Percentiles rank a stretch among this genome's conserved stretches.
Conservation (phyloP, 164 flowering plant species). For the Warburgia ugandensis region DNA sequence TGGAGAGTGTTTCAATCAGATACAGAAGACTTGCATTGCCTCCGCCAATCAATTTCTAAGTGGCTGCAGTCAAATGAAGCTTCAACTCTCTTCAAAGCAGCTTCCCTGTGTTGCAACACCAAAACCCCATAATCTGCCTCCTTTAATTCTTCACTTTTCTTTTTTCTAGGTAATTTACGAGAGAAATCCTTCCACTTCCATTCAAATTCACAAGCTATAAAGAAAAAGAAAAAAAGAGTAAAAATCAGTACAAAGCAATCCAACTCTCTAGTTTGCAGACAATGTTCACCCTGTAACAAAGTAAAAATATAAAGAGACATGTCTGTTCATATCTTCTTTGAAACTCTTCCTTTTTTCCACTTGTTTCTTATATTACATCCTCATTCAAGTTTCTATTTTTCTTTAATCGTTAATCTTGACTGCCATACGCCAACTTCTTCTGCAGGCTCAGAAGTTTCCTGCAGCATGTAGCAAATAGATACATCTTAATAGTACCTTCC, state of each 20-base stretch:
- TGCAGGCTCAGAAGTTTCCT: too few species aligned
- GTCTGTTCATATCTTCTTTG: not conserved
- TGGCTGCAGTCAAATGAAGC: slow-evolving; percentile 6
- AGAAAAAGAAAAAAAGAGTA: not conserved
- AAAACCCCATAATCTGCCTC: not conserved
- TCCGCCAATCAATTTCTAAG: slow-evolving; percentile 6
- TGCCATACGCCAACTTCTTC: too few species aligned
- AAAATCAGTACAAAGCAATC: not conserved
- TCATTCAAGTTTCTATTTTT: too few species aligned
- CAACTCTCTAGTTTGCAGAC: not conserved
- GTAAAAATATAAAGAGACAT: not conserved
- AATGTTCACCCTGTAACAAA: not conserved
- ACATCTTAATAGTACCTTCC: too few species aligned
- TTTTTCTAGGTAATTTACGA: slow-evolving; percentile 2
- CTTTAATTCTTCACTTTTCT: not conserved
- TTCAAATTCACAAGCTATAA: slow-evolving; percentile 9
- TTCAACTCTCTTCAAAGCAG: slow-evolving; percentile 4
- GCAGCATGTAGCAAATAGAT: too few species aligned
- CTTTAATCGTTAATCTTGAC: too few species aligned
- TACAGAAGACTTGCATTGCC: not conserved
- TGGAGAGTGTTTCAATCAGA: too few species aligned
- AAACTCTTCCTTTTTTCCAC: too few species aligned
- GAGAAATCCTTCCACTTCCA: slow-evolving; percentile 9
- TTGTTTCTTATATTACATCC: too few species aligned
- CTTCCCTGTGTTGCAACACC: slow-evolving; percentile 4